These are phyloP conservation scores for Crucibulum laeve DNA, from an alignment of 768 basidiomycete species.

Conservation along the genomic window DNA sequence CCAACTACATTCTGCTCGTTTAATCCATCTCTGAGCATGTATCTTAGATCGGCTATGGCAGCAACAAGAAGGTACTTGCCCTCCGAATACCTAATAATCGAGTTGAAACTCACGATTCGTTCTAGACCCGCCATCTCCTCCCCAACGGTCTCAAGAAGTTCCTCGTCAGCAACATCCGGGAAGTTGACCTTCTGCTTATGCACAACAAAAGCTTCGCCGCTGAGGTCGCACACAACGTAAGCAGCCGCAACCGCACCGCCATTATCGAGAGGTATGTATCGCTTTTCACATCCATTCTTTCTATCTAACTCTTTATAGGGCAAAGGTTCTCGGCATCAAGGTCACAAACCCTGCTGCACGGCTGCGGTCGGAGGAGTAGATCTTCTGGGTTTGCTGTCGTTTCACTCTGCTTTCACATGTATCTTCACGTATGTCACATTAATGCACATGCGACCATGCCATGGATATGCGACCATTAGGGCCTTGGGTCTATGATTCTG, in stretches of 20 bases:
- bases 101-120: slow-evolving; percentile 4
- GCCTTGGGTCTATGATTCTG: background rate
- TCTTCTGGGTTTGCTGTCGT: slow-evolving; percentile 33
- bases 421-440: slow-evolving; percentile 50
- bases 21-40: slow-evolving; percentile 2
- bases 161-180: slow-evolving; percentile 89
- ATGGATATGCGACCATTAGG: slow-evolving; percentile 9
- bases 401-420: slow-evolving; percentile 41
- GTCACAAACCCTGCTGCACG: slow-evolving; percentile 91
- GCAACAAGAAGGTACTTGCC: slow-evolving; percentile 69
- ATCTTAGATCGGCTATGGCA: slow-evolving; percentile 77
- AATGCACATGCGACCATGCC: slow-evolving; percentile 44
- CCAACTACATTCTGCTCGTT: slow-evolving; percentile 3
- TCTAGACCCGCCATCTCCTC: slow-evolving; percentile 87
- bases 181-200: slow-evolving; percentile 94
- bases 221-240: slow-evolving; percentile 95
- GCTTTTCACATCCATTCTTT: background rate
- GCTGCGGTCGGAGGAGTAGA: slow-evolving; percentile 91
- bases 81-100: slow-evolving; percentile 28
- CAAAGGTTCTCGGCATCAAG: slow-evolving; percentile 85
- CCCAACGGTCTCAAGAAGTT: slow-evolving; percentile 97
- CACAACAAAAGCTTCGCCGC: slow-evolving; percentile 96
- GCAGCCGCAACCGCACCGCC: slow-evolving; percentile 88
- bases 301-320: slow-evolving; percentile 41
- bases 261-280: slow-evolving; percentile 78